phyloP scores from a whole-genome alignment of 495 filamentous ascomycete genomes.

The Emericellopsis terricola region DNA sequence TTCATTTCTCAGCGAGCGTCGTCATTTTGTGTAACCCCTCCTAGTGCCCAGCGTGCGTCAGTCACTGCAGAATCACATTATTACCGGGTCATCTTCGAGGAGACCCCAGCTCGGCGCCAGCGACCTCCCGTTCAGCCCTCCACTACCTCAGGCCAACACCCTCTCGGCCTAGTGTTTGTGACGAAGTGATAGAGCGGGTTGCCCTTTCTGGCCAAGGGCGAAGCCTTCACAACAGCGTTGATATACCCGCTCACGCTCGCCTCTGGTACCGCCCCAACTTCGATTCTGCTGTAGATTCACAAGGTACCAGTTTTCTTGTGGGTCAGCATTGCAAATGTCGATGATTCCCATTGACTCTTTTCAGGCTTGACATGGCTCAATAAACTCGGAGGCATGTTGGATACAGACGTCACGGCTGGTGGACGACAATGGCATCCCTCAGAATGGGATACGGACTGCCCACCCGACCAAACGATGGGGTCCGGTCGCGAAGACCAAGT shows the following conservation, averaged over 20 bases:
- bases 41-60: neutral
- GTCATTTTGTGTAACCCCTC: neutral
- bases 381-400: conserved; percentile 1
- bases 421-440: conserved; percentile 13
- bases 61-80: neutral
- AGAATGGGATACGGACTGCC: conserved; percentile 11
- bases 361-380: neutral
- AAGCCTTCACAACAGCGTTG: too few relatives aligned
- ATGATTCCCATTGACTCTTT: neutral
- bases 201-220: too few relatives aligned
- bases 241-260: neutral
- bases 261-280: neutral
- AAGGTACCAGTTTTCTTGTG: neutral
- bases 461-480: conserved; percentile 7
- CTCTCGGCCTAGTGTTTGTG: too few relatives aligned
- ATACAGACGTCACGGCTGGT: too few relatives aligned
- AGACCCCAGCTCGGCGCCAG: neutral
- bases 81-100: neutral
- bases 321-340: neutral
- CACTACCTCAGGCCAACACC: too few relatives aligned
- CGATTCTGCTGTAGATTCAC: neutral
- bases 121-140: too few relatives aligned
- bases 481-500: conserved; percentile 6
- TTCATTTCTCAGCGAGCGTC: too few relatives aligned
- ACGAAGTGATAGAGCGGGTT: too few relatives aligned